Conservation (phyloP, 306 rosid species). For the Cicer arietinum region DNA sequence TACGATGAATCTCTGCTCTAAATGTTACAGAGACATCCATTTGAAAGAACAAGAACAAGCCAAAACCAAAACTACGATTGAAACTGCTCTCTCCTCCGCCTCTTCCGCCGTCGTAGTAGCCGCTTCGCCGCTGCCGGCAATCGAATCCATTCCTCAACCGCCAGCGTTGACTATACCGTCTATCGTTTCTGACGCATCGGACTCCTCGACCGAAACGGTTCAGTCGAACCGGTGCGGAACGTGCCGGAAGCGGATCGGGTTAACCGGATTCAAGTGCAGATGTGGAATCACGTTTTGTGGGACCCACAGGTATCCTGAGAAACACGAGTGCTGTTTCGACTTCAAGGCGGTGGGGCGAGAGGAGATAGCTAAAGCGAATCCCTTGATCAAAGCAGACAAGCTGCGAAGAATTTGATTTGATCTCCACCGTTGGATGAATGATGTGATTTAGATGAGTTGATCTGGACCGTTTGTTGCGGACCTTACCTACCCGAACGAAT, state of each 20-base stretch:
- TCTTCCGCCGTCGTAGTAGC: background rate
- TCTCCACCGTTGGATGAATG: constrained; percentile 36
- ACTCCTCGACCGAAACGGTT: background rate
- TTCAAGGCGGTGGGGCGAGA: constrained; percentile 81
- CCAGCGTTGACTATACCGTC: constrained; percentile 32
- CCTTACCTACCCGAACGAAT: background rate
- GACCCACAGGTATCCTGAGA: constrained; percentile 89
- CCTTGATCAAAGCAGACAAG: constrained; percentile 77
- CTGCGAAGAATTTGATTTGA: constrained; percentile 78
- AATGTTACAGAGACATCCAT: constrained; percentile 74
- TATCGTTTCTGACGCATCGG: constrained; percentile 28
- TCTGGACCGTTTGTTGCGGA: constrained; percentile 28
- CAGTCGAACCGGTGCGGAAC: constrained; percentile 68
- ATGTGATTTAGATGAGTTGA: constrained; percentile 28
- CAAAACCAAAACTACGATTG: constrained; percentile 78
- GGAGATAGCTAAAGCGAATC: constrained; percentile 87
- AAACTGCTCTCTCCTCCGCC: constrained; percentile 66
- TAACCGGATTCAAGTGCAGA: constrained; percentile 81
- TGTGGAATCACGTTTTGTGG: constrained; percentile 89
- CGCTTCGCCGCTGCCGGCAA: constrained; percentile 18
- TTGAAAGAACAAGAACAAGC: constrained; percentile 73
- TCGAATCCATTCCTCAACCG: constrained; percentile 42
- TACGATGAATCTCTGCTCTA: constrained; percentile 92
- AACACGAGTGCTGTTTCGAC: constrained; percentile 80
- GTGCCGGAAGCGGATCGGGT: constrained; percentile 82